Conservation (phyloP, 148 eudicot genomes). For the Chenopodium suecicum region DNA sequence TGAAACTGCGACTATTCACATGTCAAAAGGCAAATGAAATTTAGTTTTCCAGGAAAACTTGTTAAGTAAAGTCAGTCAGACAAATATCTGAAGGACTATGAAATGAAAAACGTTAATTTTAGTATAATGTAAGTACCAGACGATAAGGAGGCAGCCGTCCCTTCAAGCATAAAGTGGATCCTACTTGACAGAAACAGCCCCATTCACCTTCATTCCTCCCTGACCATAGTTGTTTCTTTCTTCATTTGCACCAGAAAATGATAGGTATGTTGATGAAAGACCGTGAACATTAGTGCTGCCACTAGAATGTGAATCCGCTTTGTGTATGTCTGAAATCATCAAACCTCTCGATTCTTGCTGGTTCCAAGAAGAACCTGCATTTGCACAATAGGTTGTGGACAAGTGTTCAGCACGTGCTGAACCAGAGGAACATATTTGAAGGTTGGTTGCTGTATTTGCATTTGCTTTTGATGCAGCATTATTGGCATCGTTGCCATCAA, state of each 20-base stretch:
- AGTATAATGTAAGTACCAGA: slow-evolving; percentile 4
- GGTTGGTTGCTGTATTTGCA: slow-evolving; percentile 20
- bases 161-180: slow-evolving; percentile 16
- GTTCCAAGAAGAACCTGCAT: slow-evolving; percentile 23
- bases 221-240: slow-evolving; percentile 29
- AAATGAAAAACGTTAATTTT: not conserved
- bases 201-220: slow-evolving; percentile 36
- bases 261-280: slow-evolving; percentile 29
- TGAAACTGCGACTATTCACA: too few species aligned
- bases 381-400: slow-evolving; percentile 23
- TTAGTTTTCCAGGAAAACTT: not conserved
- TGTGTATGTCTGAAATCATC: slow-evolving; percentile 26
- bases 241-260: slow-evolving; percentile 28
- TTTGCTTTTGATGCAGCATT: slow-evolving; percentile 25
- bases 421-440: slow-evolving; percentile 28
- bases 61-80: not conserved
- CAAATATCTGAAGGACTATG: too few species aligned
- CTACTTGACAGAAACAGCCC: slow-evolving; percentile 38
- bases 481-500: slow-evolving; percentile 23
- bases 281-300: slow-evolving; percentile 29
- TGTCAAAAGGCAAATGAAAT: not conserved
- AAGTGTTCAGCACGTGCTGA: slow-evolving; percentile 28
- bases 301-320: slow-evolving; percentile 23
- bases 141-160: slow-evolving; percentile 20
- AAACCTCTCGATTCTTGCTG: slow-evolving; percentile 21